Evolutionary conservation across 208 protist species (phyloP), one percentile per base, ranked within the genome.

Genomic region (Kentomonas sorsogonicus): DNA sequence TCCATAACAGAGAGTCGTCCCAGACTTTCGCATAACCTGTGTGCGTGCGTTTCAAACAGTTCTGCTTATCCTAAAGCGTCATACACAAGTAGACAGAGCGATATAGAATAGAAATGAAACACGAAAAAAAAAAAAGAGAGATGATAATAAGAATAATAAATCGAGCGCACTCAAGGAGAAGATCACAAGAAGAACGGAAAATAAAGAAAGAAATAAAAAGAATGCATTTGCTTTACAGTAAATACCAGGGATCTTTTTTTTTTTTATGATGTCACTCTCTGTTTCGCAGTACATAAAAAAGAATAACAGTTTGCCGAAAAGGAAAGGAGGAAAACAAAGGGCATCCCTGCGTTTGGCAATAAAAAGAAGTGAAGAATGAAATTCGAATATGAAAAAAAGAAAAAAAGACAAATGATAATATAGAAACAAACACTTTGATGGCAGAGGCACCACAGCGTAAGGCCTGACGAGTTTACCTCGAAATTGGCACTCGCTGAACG

Each of bases 111-210:
- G 20, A 2, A 11, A 13, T 60, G n/a, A 52, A 56, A 22, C 10
- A 20, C 13, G 50, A 55, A 45, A 16, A 50, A 55, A 36, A 60
- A 56, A 15, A 40, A 55, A 36, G 50, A 56, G 16, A 54, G 22
- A 55, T 52, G 16, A 48, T 36, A 56, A 52, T 56, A 48, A 46
- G 7, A 46, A 29, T n/a, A 56, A 52, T 13, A 56, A 25, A 23
- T 69, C 47, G 16, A 70, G 20, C 46, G 74, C 60, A 25, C 80
- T 58, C 26, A 43, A 50, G 56, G 77, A 73, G 52, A 85, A 78
- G 65, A 85, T 77, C 18, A 78, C 61, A 18, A 57, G 74, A 39
- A 85, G 59, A 31, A 77, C 69, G 51, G 80, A 80, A 60, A 69
- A 69, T 9, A 46, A 46, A 46, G 6, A 16, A 52, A 52, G 23